Conservation (phyloP, 805 yeast genomes). For the Yamadazyma philogaea region DNA sequence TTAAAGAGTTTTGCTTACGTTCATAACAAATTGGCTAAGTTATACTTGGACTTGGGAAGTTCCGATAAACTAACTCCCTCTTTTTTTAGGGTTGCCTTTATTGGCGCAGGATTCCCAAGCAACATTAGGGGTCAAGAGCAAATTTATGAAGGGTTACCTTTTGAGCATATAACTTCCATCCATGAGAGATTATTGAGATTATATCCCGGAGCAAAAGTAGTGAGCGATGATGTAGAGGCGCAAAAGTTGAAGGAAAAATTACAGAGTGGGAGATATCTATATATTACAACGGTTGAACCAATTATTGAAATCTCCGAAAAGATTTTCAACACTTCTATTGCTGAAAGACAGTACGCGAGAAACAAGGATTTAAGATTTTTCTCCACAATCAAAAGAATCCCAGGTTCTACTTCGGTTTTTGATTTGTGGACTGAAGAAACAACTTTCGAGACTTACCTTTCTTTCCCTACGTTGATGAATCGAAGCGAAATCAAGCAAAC, state of each 20-base stretch:
- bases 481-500: conserved; percentile 64
- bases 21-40: conserved; percentile 61
- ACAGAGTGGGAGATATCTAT: conserved; percentile 70
- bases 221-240: conserved; percentile 60
- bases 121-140: conserved; percentile 73
- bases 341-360: conserved; percentile 70
- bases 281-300: conserved; percentile 72
- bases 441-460: conserved; percentile 66
- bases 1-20: conserved; percentile 71
- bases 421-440: conserved; percentile 90
- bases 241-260: conserved; percentile 44
- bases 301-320: conserved; percentile 49
- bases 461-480: conserved; percentile 88
- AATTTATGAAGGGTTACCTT: conserved; percentile 82
- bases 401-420: conserved; percentile 66
- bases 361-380: conserved; percentile 71
- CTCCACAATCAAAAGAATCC: conserved; percentile 64
- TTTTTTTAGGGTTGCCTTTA: conserved; percentile 72
- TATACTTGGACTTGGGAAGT: conserved; percentile 65
- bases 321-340: conserved; percentile 48
- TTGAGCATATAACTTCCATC: conserved; percentile 81
- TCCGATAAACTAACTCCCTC: conserved; percentile 74
- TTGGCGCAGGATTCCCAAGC: conserved; percentile 82
- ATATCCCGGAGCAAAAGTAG: conserved; percentile 78
- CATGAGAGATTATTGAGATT: conserved; percentile 69